Conservation (phyloP, 2,329 filamentous ascomycete genomes). For the Rhinocladiella mackenziei region DNA sequence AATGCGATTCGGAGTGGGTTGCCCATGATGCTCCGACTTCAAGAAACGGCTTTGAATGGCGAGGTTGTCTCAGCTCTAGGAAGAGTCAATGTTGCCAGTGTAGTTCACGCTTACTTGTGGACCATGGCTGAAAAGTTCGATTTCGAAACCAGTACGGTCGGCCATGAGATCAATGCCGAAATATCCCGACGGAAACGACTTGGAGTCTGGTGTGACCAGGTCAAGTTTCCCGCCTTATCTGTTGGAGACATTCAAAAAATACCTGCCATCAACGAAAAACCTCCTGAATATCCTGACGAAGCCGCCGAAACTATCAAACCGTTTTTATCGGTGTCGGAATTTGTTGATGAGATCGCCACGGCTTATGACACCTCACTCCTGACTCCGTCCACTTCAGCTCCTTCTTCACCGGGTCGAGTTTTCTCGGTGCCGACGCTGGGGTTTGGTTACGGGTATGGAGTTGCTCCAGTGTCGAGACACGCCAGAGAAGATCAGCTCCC, state of each 20-base stretch:
- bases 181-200: slow-evolving; percentile 69
- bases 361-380: slow-evolving; percentile 61
- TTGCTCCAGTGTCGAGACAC: slow-evolving; percentile 33
- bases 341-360: slow-evolving; percentile 70
- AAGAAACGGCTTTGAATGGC: slow-evolving; percentile 65
- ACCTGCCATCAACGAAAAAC: slow-evolving; percentile 31
- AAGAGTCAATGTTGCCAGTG: slow-evolving; percentile 74
- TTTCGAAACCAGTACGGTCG: slow-evolving; percentile 66
- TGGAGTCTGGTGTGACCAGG: slow-evolving; percentile 71
- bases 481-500: slow-evolving; percentile 58
- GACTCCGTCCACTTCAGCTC: slow-evolving; percentile 67
- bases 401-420: slow-evolving; percentile 63
- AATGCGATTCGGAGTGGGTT: slow-evolving; percentile 75
- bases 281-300: slow-evolving; percentile 47
- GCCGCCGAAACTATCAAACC: slow-evolving; percentile 63
- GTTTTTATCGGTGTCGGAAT: slow-evolving; percentile 67
- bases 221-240: slow-evolving; percentile 65
- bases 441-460: slow-evolving; percentile 42
- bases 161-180: slow-evolving; percentile 69
- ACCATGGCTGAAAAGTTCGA: slow-evolving; percentile 71
- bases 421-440: slow-evolving; percentile 61
- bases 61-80: slow-evolving; percentile 54
- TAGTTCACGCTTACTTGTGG: slow-evolving; percentile 90
- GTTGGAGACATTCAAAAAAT: slow-evolving; percentile 59
- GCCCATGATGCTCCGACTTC: slow-evolving; percentile 83